A percentile compares a stretch with the other conserved stretches of the same genome.
These are phyloP conservation scores for Sphagnum magellanicum DNA, from an alignment of 228 moss, liverwort and hornwort species.

Conservation along the genomic window DNA sequence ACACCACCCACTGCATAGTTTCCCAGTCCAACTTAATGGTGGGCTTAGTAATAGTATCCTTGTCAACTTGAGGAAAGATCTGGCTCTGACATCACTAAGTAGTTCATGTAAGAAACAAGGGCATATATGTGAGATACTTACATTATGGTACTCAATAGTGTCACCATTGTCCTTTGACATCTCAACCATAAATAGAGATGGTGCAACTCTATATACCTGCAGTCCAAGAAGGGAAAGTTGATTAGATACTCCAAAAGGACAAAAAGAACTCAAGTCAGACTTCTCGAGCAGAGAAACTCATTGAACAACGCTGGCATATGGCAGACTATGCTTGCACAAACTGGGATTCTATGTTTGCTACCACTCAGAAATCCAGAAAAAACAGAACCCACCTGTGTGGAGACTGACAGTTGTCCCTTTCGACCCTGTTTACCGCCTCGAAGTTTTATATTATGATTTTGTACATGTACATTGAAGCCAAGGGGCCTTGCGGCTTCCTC, in stretches of 20 bases:
- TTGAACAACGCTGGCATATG: background rate
- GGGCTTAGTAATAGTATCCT: background rate
- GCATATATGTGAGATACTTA: background rate
- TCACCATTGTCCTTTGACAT: conserved; percentile 42
- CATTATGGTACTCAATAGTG: conserved; percentile 52
- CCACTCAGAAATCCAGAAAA: background rate
- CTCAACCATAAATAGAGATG: conserved; percentile 56
- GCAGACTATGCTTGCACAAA: too few relatives aligned
- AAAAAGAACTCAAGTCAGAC: background rate
- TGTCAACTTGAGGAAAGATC: background rate
- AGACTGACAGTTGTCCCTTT: conserved; percentile 50
- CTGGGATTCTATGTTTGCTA: too few relatives aligned
- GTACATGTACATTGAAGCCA: conserved; percentile 48
- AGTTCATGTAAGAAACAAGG: background rate
- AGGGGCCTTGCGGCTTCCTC: conserved; percentile 54
- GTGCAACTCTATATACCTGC: conserved; percentile 52
- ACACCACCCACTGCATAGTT: background rate
- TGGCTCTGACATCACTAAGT: background rate
- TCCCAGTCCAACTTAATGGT: background rate
- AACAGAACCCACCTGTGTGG: conserved; percentile 30
- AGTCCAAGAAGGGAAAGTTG: background rate
- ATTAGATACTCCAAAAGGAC: too few relatives aligned
- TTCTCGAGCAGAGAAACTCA: background rate
- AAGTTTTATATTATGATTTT: conserved; percentile 50
- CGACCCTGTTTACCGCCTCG: conserved; percentile 48